Evolutionary conservation across 1,139 yeast genomes (phyloP), one percentile per base, ranked within the genome.

Genomic region (Casaregolazyma lundiana): DNA sequence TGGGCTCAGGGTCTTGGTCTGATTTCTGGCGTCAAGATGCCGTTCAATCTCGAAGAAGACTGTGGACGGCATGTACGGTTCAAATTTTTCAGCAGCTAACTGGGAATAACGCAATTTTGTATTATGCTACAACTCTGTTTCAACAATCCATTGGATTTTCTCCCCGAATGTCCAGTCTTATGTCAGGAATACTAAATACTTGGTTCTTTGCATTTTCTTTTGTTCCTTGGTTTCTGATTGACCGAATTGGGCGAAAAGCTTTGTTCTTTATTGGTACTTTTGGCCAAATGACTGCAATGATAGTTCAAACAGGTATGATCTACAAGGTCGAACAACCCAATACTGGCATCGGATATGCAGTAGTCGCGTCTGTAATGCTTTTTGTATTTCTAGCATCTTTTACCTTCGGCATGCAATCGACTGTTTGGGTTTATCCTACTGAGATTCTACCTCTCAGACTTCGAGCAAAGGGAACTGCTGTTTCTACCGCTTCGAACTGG

Each of bases 401-500:
- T 52, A 58, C 62, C 6, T 55, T 57, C 17, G 62, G 61, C 6
- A 46, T 56, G 53, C 57, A 53, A 41, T 19, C 45, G 2, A 36
- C 43, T 7, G 32, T 26, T 41, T 84, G 90, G 90, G 88, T 85
- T 42, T 71, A 81, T 50, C 73, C 81, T 51, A 83, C 87, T 44
- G 94, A 84, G 65, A 73, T 82, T 49, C 84, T 75, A 69, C 82
- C 88, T 47, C 73, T 84, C 55, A 74, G 81, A 50, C 76, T 81
- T 43, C 75, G 94, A 67, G 86, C 83, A 59, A 81, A 80, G 66
- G 84, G 88, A 4, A 81, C 83, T 56, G 80, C 90, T 15, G 63
- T 83, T 45, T 78, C 86, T 43, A 79, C 84, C 17, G 84, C 90
- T 13, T 75, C 86, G 35, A 84, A 84, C 68, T 84, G 92, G 94